Percentiles rank a stretch among this genome's conserved stretches.
phyloP scores from a whole-genome alignment of 1,139 yeast species.

The Yamadazyma triangularis region DNA sequence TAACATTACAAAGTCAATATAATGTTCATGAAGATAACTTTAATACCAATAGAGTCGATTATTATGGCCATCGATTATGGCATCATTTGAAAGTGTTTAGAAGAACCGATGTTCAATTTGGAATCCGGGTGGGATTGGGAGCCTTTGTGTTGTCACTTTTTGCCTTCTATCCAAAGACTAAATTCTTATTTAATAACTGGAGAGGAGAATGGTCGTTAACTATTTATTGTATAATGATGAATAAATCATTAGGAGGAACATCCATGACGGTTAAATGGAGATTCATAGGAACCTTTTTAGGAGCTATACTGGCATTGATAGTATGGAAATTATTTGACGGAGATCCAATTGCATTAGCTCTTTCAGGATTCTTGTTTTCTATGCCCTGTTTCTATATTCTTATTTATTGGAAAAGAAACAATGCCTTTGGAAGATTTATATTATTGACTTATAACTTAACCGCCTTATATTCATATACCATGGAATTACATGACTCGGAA shows the following conservation, averaged over 20 bases:
- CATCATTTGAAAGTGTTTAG: slow-evolving; percentile 31
- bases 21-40: slow-evolving; percentile 7
- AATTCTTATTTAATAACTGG: slow-evolving; percentile 57
- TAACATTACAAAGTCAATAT: slow-evolving; percentile 30
- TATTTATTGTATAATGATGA: slow-evolving; percentile 79
- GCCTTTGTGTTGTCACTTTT: slow-evolving; percentile 62
- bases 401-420: slow-evolving; percentile 58
- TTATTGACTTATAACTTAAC: slow-evolving; percentile 75
- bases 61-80: slow-evolving; percentile 26
- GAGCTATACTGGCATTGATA: slow-evolving; percentile 57
- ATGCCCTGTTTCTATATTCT: slow-evolving; percentile 67
- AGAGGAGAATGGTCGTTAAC: slow-evolving; percentile 84
- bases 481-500: slow-evolving; percentile 56
- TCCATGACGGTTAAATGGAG: slow-evolving; percentile 76
- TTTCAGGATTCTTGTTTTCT: slow-evolving; percentile 57
- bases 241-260: slow-evolving; percentile 83
- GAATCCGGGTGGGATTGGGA: slow-evolving; percentile 75
- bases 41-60: slow-evolving; percentile 5
- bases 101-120: slow-evolving; percentile 71
- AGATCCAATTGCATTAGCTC: slow-evolving; percentile 49
- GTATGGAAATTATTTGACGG: slow-evolving; percentile 60
- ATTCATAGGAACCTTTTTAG: slow-evolving; percentile 69
- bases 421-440: slow-evolving; percentile 69
- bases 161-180: slow-evolving; percentile 59
- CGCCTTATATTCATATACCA: slow-evolving; percentile 69